Conservation (phyloP, 2,329 filamentous ascomycete species). For the Cryphonectria parasitica region DNA sequence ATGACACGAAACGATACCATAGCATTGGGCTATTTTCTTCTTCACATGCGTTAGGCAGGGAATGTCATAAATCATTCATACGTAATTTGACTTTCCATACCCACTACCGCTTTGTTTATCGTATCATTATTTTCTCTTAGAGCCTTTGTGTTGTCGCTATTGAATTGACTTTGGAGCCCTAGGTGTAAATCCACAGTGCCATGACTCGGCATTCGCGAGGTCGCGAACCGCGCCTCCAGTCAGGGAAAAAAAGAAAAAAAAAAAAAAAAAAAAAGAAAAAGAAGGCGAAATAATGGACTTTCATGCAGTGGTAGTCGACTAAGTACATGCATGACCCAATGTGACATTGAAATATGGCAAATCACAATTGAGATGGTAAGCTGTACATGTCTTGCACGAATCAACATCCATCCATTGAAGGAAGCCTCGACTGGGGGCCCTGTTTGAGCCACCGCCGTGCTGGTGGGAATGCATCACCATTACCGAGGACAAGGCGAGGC, state of each 20-base stretch:
- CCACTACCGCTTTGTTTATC: not conserved
- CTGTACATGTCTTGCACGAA: not conserved
- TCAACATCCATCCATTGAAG: not conserved
- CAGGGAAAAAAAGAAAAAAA: no score
- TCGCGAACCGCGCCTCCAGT: not conserved
- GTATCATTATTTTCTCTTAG: not conserved
- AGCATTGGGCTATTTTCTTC: not conserved
- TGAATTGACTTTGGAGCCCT: not conserved
- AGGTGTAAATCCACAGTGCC: not conserved
- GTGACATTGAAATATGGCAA: not conserved
- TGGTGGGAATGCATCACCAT: not conserved
- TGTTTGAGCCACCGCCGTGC: not conserved
- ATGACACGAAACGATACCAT: slow-evolving; percentile 7
- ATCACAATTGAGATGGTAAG: not conserved
- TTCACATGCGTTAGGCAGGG: not conserved
- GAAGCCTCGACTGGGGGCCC: not conserved
- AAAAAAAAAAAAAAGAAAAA: no score
- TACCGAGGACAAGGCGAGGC: slow-evolving; percentile 12
- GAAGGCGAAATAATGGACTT: no score
- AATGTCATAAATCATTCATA: not conserved
- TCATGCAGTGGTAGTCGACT: not conserved
- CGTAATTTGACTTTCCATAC: not conserved
- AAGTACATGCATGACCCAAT: not conserved
- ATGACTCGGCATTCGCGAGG: slow-evolving; percentile 22
- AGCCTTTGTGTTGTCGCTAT: not conserved